Conservation (phyloP, 2,329 filamentous ascomycete genomes). For the Claviceps sorghi region DNA sequence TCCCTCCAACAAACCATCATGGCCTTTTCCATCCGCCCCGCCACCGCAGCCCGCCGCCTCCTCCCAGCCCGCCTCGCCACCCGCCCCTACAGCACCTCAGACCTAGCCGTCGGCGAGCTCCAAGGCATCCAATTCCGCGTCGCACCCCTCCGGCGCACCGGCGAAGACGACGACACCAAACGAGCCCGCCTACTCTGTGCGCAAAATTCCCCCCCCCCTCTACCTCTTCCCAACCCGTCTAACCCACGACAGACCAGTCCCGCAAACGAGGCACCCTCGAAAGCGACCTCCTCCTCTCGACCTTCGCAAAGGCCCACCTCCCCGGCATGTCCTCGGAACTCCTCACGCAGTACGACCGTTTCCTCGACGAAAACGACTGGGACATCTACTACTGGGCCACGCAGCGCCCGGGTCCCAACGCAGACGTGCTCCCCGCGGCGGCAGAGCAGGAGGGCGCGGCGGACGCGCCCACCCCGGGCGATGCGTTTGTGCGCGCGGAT, state of each 20-base stretch:
- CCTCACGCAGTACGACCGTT: constrained; percentile 72
- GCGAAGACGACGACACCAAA: constrained; percentile 76
- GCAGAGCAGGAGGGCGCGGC: neutral
- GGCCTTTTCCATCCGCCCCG: constrained; percentile 10
- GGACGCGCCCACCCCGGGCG: no score
- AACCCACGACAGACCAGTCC: no score
- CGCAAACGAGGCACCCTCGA: constrained; percentile 93
- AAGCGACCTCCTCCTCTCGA: constrained; percentile 88
- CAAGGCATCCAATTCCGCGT: constrained; percentile 76
- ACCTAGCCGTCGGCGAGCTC: constrained; percentile 74
- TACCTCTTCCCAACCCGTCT: no score
- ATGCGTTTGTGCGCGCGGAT: constrained; percentile 19
- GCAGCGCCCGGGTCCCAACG: constrained; percentile 46
- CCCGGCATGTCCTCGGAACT: constrained; percentile 56
- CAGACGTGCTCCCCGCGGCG: no score
- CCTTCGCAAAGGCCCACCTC: constrained; percentile 75
- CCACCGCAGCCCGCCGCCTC: constrained; percentile 2
- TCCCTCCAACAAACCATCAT: neutral
- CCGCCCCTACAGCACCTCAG: constrained; percentile 17
- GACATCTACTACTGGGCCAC: constrained; percentile 99
- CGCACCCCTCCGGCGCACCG: constrained; percentile 71
- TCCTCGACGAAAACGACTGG: constrained; percentile 99
- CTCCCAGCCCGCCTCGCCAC: constrained; percentile 1
- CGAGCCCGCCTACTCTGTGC: constrained; percentile 63
- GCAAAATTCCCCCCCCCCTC: constrained; percentile 21